These are phyloP conservation scores for Begonia loranthoides DNA, from an alignment of 306 rosid genomes.

Conservation along the genomic window DNA sequence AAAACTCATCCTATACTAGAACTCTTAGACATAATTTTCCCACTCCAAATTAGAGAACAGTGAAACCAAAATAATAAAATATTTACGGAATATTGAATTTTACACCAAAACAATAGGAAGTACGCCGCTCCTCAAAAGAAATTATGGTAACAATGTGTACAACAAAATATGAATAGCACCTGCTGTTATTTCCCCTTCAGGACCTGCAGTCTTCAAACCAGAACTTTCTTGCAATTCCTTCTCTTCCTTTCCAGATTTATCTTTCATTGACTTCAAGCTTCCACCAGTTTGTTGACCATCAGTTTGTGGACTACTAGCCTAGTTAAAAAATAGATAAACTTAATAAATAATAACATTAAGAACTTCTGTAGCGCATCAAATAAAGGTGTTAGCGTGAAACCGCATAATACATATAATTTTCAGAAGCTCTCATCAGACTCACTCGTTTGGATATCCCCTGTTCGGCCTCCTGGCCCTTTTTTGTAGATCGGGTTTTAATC, in stretches of 20 bases:
- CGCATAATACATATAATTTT: too few species aligned
- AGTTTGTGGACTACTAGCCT: conserved; percentile 89
- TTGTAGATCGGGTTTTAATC: conserved; percentile 55
- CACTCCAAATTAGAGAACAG: too few species aligned
- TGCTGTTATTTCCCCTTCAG: conserved; percentile 98
- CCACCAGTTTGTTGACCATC: conserved; percentile 64
- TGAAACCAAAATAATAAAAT: too few species aligned
- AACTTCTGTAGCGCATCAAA: too few species aligned
- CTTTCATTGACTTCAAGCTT: conserved; percentile 77
- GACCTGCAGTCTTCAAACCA: conserved; percentile 87
- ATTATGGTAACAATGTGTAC: conserved; percentile 4
- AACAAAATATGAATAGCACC: conserved; percentile 24
- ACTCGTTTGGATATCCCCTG: conserved; percentile 70
- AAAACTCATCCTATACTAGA: too few species aligned
- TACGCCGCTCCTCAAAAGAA: neutral
- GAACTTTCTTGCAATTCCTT: conserved; percentile 76
- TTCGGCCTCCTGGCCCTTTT: conserved; percentile 76
- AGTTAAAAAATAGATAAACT: neutral
- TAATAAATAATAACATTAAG: too few species aligned
- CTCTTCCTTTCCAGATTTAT: conserved; percentile 64
- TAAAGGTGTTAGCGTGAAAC: too few species aligned
- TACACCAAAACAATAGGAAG: neutral
- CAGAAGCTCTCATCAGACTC: conserved; percentile 1
- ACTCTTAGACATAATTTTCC: too few species aligned
- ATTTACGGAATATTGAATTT: neutral